A percentile compares a stretch with the other conserved stretches of the same genome.
Conservation (phyloP, 1,139 yeast species). For the Blastobotrys capitulatus region DNA sequence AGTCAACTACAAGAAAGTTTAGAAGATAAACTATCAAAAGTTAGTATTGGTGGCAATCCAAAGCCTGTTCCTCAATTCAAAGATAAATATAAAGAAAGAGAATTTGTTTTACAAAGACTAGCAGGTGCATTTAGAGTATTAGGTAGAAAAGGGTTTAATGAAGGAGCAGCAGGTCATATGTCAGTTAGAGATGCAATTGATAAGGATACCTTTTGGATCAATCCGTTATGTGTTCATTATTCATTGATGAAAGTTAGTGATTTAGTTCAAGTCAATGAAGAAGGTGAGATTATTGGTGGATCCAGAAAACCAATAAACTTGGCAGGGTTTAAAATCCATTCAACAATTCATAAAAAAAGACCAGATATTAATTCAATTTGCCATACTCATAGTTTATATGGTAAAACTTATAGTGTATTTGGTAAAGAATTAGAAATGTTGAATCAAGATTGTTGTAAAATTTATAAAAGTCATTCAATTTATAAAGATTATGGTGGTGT, state of each 20-base stretch:
- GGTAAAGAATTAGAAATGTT: constrained; percentile 72
- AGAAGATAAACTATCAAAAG: no score
- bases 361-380: constrained; percentile 81
- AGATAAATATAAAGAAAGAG: constrained; percentile 48
- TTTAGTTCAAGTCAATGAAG: constrained; percentile 69
- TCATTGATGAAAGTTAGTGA: constrained; percentile 64
- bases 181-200: constrained; percentile 74
- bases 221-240: constrained; percentile 70
- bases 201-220: constrained; percentile 70
- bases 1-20: no score
- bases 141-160: constrained; percentile 67
- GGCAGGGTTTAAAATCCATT: constrained; percentile 78
- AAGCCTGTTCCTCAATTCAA: constrained; percentile 44
- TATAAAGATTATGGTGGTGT: constrained; percentile 73
- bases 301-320: constrained; percentile 62
- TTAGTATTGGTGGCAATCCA: constrained; percentile 24
- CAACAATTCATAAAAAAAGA: constrained; percentile 68
- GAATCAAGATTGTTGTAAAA: constrained; percentile 69
- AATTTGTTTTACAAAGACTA: constrained; percentile 66
- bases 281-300: constrained; percentile 67
- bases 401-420: constrained; percentile 69
- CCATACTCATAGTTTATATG: constrained; percentile 70
- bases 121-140: constrained; percentile 79
- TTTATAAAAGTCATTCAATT: constrained; percentile 62
- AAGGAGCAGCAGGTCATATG: constrained; percentile 79